Evolutionary conservation across 495 filamentous ascomycete species (phyloP).

Genomic region (Xylaria nigripes): DNA sequence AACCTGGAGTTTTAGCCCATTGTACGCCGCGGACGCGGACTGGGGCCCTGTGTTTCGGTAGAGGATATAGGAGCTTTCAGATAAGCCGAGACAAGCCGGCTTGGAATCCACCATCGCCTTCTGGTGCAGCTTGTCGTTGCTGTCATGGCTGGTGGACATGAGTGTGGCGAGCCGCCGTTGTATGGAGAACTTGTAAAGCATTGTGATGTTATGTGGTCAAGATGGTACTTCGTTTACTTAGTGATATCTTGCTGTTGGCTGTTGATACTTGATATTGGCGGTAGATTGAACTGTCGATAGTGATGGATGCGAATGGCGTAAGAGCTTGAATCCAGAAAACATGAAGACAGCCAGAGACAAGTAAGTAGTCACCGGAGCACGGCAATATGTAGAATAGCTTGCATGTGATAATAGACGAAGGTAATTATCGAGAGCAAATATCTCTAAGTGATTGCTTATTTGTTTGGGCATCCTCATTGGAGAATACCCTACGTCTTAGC

Average conservation of each 20-base stretch:
- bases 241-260: background rate
- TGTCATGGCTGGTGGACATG: constrained; percentile 2
- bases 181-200: background rate
- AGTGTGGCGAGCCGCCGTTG: constrained; percentile 4
- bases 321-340: background rate
- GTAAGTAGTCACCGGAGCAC: background rate
- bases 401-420: background rate
- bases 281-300: background rate
- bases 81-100: background rate
- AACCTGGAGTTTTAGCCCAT: constrained; percentile 9
- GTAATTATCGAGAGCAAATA: background rate
- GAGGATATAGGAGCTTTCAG: constrained; percentile 17
- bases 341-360: background rate
- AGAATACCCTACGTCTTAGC: background rate
- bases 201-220: background rate
- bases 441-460: background rate
- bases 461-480: background rate
- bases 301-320: background rate
- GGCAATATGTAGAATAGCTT: background rate
- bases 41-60: constrained; percentile 15
- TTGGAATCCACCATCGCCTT: constrained; percentile 6
- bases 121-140: constrained; percentile 3
- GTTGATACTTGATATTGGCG: no score
- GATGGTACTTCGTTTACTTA: background rate
- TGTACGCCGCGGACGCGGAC: constrained; percentile 13